Conservation (phyloP, 805 yeast species). For the Candida tibetensis region DNA sequence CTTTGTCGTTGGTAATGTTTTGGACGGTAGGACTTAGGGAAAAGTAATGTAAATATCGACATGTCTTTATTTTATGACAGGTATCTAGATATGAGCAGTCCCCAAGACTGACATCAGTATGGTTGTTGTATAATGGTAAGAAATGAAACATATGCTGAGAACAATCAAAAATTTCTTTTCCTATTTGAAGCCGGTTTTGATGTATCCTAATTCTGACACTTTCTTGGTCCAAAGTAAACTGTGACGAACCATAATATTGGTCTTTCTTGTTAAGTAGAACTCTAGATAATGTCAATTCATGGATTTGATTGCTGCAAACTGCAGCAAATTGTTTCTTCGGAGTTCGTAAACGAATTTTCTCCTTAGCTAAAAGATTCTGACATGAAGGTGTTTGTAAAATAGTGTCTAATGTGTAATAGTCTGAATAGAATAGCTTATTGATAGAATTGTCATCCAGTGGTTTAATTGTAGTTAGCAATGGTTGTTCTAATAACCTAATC, state of each 20-base stretch:
- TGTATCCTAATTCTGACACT: not conserved
- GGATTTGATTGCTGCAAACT: constrained; percentile 46
- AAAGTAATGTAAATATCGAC: constrained; percentile 79
- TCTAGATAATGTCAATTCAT: constrained; percentile 26
- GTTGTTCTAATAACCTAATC: constrained; percentile 9
- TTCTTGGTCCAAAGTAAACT: not conserved
- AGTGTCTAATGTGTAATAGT: constrained; percentile 3
- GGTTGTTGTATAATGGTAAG: constrained; percentile 32
- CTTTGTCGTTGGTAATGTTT: constrained; percentile 1
- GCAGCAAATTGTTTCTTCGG: constrained; percentile 43
- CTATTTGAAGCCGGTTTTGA: constrained; percentile 1
- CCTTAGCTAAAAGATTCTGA: constrained; percentile 36
- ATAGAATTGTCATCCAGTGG: not conserved
- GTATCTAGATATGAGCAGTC: constrained; percentile 95
- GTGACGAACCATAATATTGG: constrained; percentile 12
- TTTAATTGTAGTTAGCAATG: constrained; percentile 6
- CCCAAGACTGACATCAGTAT: constrained; percentile 72
- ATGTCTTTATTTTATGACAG: constrained; percentile 78
- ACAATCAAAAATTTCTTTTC: constrained; percentile 20
- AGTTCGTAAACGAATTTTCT: constrained; percentile 39
- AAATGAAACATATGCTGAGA: constrained; percentile 25
- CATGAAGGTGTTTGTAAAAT: constrained; percentile 33
- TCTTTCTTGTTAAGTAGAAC: constrained; percentile 18
- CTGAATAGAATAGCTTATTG: constrained; percentile 1
- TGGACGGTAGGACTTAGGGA: constrained; percentile 41